A percentile compares a stretch with the other conserved stretches of the same genome.
Conservation (phyloP, 208 protist genomes). For the Crithidia sp. region DNA sequence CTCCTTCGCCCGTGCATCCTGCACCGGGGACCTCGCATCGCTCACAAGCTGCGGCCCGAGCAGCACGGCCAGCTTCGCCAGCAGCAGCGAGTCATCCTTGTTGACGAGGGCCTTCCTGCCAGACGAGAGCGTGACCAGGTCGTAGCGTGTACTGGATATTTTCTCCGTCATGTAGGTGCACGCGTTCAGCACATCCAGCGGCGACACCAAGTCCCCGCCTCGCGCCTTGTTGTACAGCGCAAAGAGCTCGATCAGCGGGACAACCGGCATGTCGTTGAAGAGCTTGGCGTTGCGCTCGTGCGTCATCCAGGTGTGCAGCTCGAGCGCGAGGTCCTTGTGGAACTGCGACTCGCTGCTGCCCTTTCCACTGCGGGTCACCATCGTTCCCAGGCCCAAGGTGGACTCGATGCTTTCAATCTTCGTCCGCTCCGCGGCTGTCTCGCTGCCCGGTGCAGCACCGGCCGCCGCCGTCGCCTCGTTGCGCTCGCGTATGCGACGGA, state of each 20-base stretch:
- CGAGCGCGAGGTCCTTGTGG: conserved; percentile 61
- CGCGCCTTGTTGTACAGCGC: conserved; percentile 87
- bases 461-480: conserved; percentile 32
- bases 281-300: conserved; percentile 74
- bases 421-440: conserved; percentile 34
- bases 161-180: conserved; percentile 56
- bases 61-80: conserved; percentile 49
- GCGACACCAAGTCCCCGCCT: conserved; percentile 77
- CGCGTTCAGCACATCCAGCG: conserved; percentile 73
- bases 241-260: conserved; percentile 87
- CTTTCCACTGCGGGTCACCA: conserved; percentile 43
- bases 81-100: conserved; percentile 62
- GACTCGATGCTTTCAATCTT: conserved; percentile 87
- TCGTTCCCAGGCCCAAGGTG: conserved; percentile 74
- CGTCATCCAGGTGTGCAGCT: conserved; percentile 86
- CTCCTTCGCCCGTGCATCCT: conserved; percentile 13
- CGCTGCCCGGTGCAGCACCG: conserved; percentile 29
- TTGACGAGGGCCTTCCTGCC: conserved; percentile 74
- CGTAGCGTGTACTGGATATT: conserved; percentile 46
- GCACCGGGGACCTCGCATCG: conserved; percentile 12
- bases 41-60: conserved; percentile 68
- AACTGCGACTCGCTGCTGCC: conserved; percentile 39
- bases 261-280: conserved; percentile 74
- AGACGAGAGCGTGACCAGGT: conserved; percentile 66
- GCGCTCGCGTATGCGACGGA: conserved; percentile 62